Evolutionary conservation across 2,329 filamentous ascomycete species (phyloP).

Genomic region (Monosporascus sp.): DNA sequence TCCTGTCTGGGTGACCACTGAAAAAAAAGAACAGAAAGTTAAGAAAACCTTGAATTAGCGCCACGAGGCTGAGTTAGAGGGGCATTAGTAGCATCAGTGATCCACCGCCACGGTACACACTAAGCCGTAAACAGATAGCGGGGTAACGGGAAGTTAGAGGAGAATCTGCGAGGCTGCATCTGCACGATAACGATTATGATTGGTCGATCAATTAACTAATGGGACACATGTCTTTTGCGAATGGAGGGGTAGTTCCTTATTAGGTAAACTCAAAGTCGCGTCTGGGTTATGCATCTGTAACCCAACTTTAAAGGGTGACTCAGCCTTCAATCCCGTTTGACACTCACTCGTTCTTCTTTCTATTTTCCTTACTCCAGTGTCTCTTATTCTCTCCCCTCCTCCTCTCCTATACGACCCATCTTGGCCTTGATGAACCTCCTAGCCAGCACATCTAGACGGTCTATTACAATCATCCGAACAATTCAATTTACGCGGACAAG

Average conservation of each 20-base stretch:
- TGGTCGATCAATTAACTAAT: background rate
- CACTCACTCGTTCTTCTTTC: background rate
- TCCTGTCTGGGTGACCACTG: background rate
- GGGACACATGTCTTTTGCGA: background rate
- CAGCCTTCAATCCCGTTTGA: background rate
- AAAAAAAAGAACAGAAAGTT: no score
- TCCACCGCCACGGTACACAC: background rate
- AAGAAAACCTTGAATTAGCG: no score
- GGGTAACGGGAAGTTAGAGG: background rate
- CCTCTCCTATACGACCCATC: conserved; percentile 1
- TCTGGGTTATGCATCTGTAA: background rate
- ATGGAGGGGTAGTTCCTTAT: background rate
- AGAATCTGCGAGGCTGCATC: background rate
- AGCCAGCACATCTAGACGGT: conserved; percentile 18
- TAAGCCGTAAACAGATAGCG: background rate
- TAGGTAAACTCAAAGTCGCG: background rate
- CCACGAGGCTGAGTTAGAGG: background rate
- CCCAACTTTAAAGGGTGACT: background rate
- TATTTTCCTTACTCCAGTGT: conserved; percentile 11
- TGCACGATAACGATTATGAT: background rate
- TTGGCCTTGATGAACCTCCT: conserved; percentile 29
- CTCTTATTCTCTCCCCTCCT: conserved; percentile 9
- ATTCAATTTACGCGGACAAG: conserved; percentile 21
- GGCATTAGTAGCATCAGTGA: background rate
- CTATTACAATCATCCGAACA: conserved; percentile 22